Conservation (phyloP, 1,284 basidiomycete species). For the Irpex sp. region DNA sequence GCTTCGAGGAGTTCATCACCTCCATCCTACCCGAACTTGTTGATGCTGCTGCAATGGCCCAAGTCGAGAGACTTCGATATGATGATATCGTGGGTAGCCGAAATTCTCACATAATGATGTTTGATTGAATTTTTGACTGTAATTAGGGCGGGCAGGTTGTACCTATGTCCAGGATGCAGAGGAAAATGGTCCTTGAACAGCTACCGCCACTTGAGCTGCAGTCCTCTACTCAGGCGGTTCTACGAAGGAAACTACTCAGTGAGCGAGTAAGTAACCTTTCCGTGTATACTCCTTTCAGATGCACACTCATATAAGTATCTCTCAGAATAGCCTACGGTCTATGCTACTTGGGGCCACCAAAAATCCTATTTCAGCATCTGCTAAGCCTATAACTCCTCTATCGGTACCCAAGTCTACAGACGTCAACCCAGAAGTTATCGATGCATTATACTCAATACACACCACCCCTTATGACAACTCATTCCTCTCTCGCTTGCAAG, state of each 20-base stretch:
- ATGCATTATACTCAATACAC: constrained; percentile 49
- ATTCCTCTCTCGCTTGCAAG: constrained; percentile 58
- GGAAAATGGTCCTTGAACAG: constrained; percentile 10
- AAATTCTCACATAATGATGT: background rate
- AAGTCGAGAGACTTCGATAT: constrained; percentile 12
- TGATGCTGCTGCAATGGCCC: constrained; percentile 14
- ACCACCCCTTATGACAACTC: constrained; percentile 62
- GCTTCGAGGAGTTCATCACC: constrained; percentile 24
- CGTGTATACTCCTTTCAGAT: background rate
- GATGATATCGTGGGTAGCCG: constrained; percentile 17
- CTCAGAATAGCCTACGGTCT: constrained; percentile 19
- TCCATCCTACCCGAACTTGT: constrained; percentile 19
- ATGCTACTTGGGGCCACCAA: constrained; percentile 11
- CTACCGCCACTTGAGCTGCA: background rate
- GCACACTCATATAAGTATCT: background rate
- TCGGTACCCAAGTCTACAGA: constrained; percentile 11
- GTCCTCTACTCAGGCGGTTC: constrained; percentile 1
- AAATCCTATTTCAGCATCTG: constrained; percentile 4
- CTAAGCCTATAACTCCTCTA: constrained; percentile 18
- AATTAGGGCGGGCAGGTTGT: constrained; percentile 7
- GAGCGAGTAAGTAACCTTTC: constrained; percentile 12
- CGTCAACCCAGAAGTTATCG: constrained; percentile 42
- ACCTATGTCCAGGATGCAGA: constrained; percentile 16
- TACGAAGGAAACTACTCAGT: constrained; percentile 14
- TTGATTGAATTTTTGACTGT: background rate